Percentiles rank a stretch among this genome's conserved stretches.
Evolutionary conservation across 495 filamentous ascomycete species (phyloP).

Genomic region (Aspergillus wentii): DNA sequence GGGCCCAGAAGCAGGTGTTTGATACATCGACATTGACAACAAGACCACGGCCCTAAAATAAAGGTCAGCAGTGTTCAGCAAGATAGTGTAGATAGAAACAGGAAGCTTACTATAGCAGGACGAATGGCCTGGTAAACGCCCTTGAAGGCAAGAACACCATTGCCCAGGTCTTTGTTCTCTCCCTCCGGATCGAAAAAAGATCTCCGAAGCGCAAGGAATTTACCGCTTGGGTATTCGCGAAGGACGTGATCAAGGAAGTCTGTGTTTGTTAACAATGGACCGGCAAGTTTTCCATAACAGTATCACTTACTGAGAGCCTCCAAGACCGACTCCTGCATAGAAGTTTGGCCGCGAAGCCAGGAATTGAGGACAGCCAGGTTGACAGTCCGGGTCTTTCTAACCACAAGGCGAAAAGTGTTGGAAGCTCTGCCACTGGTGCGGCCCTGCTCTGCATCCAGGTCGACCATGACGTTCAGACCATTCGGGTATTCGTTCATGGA

Average conservation of each 20-base stretch:
- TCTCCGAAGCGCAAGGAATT: conserved; percentile 64
- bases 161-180: conserved; percentile 37
- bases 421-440: conserved; percentile 20
- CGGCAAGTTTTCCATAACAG: background rate
- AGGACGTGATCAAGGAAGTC: conserved; percentile 86
- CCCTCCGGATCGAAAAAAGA: conserved; percentile 59
- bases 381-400: conserved; percentile 56
- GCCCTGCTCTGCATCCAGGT: conserved; percentile 61
- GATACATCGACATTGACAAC: conserved; percentile 73
- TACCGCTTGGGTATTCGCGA: conserved; percentile 64
- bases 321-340: conserved; percentile 59
- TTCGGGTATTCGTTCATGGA: conserved; percentile 27
- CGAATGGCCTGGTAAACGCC: conserved; percentile 80
- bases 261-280: conserved; percentile 17
- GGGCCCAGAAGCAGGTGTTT: conserved; percentile 36
- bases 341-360: conserved; percentile 57
- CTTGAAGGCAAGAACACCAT: conserved; percentile 71
- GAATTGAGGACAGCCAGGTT: conserved; percentile 55
- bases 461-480: conserved; percentile 46
- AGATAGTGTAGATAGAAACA: background rate
- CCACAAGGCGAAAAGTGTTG: conserved; percentile 52
- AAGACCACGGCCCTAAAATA: conserved; percentile 44
- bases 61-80: conserved; percentile 6
- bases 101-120: conserved; percentile 49
- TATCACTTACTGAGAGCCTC: conserved; percentile 66